Evolutionary conservation across 768 basidiomycete species (phyloP).

Genomic region (Russula sp.): DNA sequence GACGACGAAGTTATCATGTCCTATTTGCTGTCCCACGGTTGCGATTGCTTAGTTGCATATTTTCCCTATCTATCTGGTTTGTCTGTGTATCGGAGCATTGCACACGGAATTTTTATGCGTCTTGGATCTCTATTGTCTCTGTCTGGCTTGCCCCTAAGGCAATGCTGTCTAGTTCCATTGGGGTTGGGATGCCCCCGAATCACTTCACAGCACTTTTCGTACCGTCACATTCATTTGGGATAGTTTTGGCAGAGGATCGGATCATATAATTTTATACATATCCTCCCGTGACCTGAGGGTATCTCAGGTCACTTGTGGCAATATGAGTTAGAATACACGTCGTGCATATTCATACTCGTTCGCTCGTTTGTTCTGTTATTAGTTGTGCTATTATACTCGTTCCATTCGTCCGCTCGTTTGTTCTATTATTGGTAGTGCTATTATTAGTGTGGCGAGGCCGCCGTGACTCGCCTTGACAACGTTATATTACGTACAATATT

Average conservation of each 20-base stretch:
- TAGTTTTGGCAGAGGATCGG: background rate
- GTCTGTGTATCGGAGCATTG: background rate
- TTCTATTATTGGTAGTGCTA: too few relatives aligned
- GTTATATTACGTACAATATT: too few relatives aligned
- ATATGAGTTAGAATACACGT: too few relatives aligned
- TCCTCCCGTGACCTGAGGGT: background rate
- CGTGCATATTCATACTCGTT: too few relatives aligned
- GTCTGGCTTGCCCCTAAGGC: background rate
- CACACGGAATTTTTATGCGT: background rate
- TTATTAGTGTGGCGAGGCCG: too few relatives aligned
- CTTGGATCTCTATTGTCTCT: background rate
- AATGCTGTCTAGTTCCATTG: background rate
- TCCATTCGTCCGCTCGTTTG: too few relatives aligned
- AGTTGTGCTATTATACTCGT: too few relatives aligned
- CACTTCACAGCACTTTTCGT: background rate
- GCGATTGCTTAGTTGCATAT: background rate
- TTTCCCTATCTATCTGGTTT: background rate
- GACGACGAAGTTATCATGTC: background rate
- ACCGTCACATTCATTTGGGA: background rate
- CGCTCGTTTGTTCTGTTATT: background rate
- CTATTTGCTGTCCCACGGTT: background rate
- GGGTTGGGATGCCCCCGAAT: background rate
- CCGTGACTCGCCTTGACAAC: too few relatives aligned
- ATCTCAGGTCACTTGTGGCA: background rate
- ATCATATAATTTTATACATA: background rate